Conservation (phyloP, 2,329 filamentous ascomycete genomes). For the Talaromyces funiculosus region DNA sequence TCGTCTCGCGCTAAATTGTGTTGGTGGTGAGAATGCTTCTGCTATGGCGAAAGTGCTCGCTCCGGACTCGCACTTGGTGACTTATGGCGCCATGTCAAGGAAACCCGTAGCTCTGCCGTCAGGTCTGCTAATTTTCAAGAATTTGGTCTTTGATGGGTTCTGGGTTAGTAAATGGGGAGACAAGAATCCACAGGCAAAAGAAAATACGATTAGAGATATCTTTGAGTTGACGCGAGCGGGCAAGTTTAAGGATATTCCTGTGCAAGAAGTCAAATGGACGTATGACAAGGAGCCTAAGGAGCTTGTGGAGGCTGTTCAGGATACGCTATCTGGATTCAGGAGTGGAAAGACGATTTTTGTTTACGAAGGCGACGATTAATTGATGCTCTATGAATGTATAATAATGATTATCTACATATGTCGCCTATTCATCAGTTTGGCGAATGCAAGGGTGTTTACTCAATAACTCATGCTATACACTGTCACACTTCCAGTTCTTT, state of each 20-base stretch:
- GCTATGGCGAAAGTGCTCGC: conserved; percentile 69
- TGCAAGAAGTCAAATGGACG: conserved; percentile 76
- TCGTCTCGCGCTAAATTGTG: conserved; percentile 81
- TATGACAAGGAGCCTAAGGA: conserved; percentile 69
- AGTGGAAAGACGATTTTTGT: conserved; percentile 86
- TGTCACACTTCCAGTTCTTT: conserved; percentile 47
- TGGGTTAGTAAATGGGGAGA: conserved; percentile 92
- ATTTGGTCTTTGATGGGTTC: conserved; percentile 83
- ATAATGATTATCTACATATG: not conserved
- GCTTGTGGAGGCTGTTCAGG: conserved; percentile 69
- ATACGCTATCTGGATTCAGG: conserved; percentile 76
- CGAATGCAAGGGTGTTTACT: not conserved
- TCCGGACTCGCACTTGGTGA: conserved; percentile 69
- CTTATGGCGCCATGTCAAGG: conserved; percentile 92
- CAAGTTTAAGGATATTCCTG: conserved; percentile 75
- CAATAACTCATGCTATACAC: not conserved
- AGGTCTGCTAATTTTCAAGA: conserved; percentile 85
- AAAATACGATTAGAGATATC: conserved; percentile 77
- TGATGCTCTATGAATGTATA: not conserved
- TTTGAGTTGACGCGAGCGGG: conserved; percentile 67
- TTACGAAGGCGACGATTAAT: conserved; percentile 47
- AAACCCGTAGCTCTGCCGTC: conserved; percentile 78
- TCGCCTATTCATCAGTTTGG: not conserved
- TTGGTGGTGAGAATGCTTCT: conserved; percentile 79
- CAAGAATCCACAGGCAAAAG: conserved; percentile 65